Evolutionary conservation across 2,329 filamentous ascomycete species (phyloP).

Genomic region (Fusarium chaquense): DNA sequence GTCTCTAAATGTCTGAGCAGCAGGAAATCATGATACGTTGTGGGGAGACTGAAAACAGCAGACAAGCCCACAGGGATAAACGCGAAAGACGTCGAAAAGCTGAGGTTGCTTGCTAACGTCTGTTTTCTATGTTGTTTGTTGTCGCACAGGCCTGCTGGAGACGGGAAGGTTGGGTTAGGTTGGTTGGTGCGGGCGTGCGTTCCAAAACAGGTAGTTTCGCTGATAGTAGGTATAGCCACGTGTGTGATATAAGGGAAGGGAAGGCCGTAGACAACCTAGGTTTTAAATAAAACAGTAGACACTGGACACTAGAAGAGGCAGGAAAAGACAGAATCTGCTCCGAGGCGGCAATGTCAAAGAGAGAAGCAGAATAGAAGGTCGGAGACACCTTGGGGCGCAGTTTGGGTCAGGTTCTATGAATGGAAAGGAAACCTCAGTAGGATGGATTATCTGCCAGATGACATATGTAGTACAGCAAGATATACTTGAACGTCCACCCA

Average conservation of each 20-base stretch:
- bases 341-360: conserved; percentile 42
- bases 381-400: conserved; percentile 46
- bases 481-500: conserved; percentile 18
- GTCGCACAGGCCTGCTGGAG: conserved; percentile 43
- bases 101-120: conserved; percentile 24
- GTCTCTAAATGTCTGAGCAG: conserved; percentile 34
- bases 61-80: conserved; percentile 26
- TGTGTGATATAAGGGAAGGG: conserved; percentile 2
- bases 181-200: conserved; percentile 17
- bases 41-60: conserved; percentile 21
- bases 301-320: conserved; percentile 18
- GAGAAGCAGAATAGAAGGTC: conserved; percentile 31
- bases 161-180: conserved; percentile 25
- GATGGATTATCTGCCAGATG: conserved; percentile 30
- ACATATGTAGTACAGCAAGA: conserved; percentile 38
- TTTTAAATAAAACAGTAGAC: conserved; percentile 15
- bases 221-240: conserved; percentile 5
- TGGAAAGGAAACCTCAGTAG: conserved; percentile 12
- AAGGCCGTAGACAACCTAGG: not conserved
- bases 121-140: conserved; percentile 35
- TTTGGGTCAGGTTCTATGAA: conserved; percentile 34
- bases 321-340: conserved; percentile 27
- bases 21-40: conserved; percentile 43
- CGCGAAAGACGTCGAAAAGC: conserved; percentile 6
- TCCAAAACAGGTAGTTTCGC: conserved; percentile 19